Percentiles rank a stretch among this genome's conserved stretches.
These are phyloP conservation scores for Ormosia emarginata DNA, from an alignment of 306 rosid species.

Conservation along the genomic window DNA sequence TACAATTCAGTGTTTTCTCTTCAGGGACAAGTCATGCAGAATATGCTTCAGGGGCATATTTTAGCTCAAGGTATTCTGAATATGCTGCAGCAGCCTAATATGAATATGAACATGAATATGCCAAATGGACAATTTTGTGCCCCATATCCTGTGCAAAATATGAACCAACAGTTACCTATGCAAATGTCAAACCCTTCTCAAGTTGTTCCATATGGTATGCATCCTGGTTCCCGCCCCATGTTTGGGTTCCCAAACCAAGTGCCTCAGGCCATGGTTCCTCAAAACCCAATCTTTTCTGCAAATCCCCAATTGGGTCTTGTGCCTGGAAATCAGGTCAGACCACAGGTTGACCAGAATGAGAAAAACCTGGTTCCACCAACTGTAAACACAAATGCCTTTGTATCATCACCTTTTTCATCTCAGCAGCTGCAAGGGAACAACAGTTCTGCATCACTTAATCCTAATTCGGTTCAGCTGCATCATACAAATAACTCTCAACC, in stretches of 20 bases:
- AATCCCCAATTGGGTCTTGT: constrained; percentile 41
- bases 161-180: constrained; percentile 61
- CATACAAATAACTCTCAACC: constrained; percentile 41
- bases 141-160: constrained; percentile 51
- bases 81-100: constrained; percentile 55
- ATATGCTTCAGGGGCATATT: constrained; percentile 41
- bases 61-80: constrained; percentile 48
- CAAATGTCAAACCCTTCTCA: constrained; percentile 59
- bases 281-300: constrained; percentile 37
- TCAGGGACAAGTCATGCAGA: constrained; percentile 50
- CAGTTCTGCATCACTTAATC: constrained; percentile 18
- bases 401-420: constrained; percentile 30
- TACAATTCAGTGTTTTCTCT: constrained; percentile 32
- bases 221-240: constrained; percentile 30
- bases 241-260: constrained; percentile 54
- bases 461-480: constrained; percentile 25
- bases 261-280: constrained; percentile 42
- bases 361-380: constrained; percentile 34
- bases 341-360: constrained; percentile 42
- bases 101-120: constrained; percentile 47
- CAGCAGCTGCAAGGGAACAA: constrained; percentile 55
- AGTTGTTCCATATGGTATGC: constrained; percentile 36
- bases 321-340: constrained; percentile 48
- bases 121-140: constrained; percentile 65
- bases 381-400: constrained; percentile 36